Percentiles rank a stretch among this genome's conserved stretches.
These are phyloP conservation scores for Myriangium duriaei DNA, from an alignment of 2,329 filamentous ascomycete species.

Conservation along the genomic window DNA sequence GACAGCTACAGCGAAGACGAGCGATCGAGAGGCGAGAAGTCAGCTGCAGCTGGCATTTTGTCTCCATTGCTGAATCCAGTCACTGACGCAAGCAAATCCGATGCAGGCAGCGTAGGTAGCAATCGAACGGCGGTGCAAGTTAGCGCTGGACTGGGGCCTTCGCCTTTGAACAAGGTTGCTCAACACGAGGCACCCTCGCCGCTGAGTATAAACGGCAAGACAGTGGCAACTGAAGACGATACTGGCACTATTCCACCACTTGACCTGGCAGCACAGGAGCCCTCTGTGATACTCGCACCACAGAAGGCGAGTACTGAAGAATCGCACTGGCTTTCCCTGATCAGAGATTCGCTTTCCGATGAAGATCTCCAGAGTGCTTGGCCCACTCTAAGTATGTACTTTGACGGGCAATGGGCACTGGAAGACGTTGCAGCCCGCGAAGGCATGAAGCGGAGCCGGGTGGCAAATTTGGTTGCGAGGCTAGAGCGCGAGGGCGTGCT, in stretches of 20 bases:
- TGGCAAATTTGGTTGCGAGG: conserved; percentile 18
- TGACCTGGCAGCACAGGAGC: conserved; percentile 6
- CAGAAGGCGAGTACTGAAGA: conserved; percentile 13
- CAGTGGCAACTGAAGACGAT: background rate
- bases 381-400: conserved; percentile 67
- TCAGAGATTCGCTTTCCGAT: conserved; percentile 42
- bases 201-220: conserved; percentile 5
- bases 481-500: conserved; percentile 12
- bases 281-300: conserved; percentile 10
- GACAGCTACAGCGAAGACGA: conserved; percentile 5
- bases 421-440: conserved; percentile 81
- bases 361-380: conserved; percentile 53
- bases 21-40: background rate
- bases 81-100: conserved; percentile 7
- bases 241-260: conserved; percentile 5
- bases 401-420: conserved; percentile 73
- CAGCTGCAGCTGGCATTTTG: conserved; percentile 4
- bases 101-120: conserved; percentile 7
- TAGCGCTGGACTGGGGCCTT: conserved; percentile 2
- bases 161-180: conserved; percentile 6
- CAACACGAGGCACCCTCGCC: conserved; percentile 6
- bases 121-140: conserved; percentile 6
- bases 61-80: conserved; percentile 7
- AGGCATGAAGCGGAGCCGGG: conserved; percentile 66
- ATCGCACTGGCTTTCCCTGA: conserved; percentile 10